Percentiles rank a stretch among this genome's conserved stretches.
Evolutionary conservation across 2,329 filamentous ascomycete genomes (phyloP).

Genomic region (Penicillium sp.): DNA sequence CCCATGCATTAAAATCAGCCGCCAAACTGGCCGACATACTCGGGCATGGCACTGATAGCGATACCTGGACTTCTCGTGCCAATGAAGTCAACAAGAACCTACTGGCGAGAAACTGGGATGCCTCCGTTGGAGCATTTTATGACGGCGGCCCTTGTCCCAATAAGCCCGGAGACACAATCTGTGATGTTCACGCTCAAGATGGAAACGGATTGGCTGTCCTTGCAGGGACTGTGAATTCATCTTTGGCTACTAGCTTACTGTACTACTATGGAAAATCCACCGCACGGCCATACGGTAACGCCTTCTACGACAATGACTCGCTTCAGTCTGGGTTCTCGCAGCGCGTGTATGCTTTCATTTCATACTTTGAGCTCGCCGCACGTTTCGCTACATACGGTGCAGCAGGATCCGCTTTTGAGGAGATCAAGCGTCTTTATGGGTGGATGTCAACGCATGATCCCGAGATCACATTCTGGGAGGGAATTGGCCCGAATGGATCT

Average conservation of each 20-base stretch:
- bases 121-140: conserved; percentile 13
- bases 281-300: conserved; percentile 52
- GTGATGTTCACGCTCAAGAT: conserved; percentile 20
- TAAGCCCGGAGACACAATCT: conserved; percentile 6
- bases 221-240: conserved; percentile 38
- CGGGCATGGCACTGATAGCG: conserved; percentile 8
- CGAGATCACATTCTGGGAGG: conserved; percentile 56
- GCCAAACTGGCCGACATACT: conserved; percentile 15
- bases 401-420: conserved; percentile 47
- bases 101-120: conserved; percentile 16
- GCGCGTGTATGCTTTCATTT: conserved; percentile 58
- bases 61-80: conserved; percentile 13
- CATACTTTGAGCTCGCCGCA: conserved; percentile 59
- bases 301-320: conserved; percentile 56
- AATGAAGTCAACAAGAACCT: conserved; percentile 4
- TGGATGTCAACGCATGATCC: conserved; percentile 57
- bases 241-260: conserved; percentile 28
- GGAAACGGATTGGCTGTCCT: conserved; percentile 21
- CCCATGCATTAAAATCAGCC: conserved; percentile 17
- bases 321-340: conserved; percentile 45
- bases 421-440: conserved; percentile 54
- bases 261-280: conserved; percentile 45
- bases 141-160: conserved; percentile 17
- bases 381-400: conserved; percentile 46
- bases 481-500: conserved; percentile 49